These are phyloP conservation scores for Emergomyces pasteurianus DNA, from an alignment of 2,329 filamentous ascomycete species.

Conservation along the genomic window DNA sequence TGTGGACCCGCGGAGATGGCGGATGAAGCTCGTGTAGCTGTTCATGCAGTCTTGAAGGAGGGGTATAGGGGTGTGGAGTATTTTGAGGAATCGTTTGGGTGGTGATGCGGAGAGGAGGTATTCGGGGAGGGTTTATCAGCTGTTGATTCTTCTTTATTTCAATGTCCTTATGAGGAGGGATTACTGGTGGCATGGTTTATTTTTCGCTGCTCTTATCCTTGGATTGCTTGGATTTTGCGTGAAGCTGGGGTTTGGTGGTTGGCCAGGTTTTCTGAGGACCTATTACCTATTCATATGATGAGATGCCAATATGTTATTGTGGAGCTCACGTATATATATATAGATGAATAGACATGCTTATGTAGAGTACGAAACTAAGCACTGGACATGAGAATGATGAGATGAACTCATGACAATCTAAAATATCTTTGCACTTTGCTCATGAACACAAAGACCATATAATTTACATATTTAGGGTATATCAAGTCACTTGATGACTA, in stretches of 20 bases:
- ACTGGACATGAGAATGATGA: neutral
- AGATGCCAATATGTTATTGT: neutral
- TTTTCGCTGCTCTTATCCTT: neutral
- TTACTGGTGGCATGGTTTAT: neutral
- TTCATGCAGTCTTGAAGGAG: slow-evolving; percentile 21
- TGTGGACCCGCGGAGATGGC: slow-evolving; percentile 34
- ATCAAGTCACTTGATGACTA: no score
- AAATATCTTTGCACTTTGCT: neutral
- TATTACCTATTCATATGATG: neutral
- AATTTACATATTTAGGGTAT: no score
- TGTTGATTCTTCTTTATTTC: neutral
- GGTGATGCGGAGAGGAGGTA: slow-evolving; percentile 1
- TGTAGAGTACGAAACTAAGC: neutral
- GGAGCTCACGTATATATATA: neutral
- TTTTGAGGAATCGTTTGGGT: slow-evolving; percentile 36
- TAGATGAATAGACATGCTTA: neutral
- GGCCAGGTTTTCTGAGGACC: neutral
- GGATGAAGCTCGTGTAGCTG: slow-evolving; percentile 29
- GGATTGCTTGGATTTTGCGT: neutral
- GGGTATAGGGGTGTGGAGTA: slow-evolving; percentile 27
- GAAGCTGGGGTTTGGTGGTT: neutral
- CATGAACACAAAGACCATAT: no score
- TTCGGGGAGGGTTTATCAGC: neutral
- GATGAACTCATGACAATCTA: no score
- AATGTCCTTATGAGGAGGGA: neutral